Percentiles rank a stretch among this genome's conserved stretches.
phyloP scores from a whole-genome alignment of 2,329 filamentous ascomycete species.

The Cylindrodendrum hubeiense region DNA sequence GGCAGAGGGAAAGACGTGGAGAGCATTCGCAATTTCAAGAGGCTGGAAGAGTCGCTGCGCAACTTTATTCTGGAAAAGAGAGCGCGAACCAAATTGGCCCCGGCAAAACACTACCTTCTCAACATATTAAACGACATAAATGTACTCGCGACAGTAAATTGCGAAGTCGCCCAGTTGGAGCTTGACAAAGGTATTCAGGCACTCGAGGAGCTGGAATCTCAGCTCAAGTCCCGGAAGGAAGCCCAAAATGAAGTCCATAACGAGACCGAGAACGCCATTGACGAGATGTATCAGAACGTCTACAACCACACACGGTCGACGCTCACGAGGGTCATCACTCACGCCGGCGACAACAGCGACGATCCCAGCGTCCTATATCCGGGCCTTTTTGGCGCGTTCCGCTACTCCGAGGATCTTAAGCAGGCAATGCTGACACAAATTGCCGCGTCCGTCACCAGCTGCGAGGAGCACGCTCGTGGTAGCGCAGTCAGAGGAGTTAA shows the following conservation, averaged over 20 bases:
- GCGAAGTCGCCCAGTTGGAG: constrained; percentile 87
- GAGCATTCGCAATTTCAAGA: constrained; percentile 90
- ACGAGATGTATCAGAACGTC: constrained; percentile 85
- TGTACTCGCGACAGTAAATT: constrained; percentile 86
- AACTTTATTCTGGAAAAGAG: constrained; percentile 97
- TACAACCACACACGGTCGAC: constrained; percentile 86
- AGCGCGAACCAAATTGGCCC: constrained; percentile 93
- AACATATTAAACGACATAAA: constrained; percentile 93
- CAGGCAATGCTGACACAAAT: constrained; percentile 92
- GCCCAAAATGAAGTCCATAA: constrained; percentile 84
- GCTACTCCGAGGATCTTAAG: constrained; percentile 94
- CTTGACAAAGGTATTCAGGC: constrained; percentile 85
- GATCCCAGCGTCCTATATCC: constrained; percentile 82
- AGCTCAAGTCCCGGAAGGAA: constrained; percentile 85
- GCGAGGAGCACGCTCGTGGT: constrained; percentile 85
- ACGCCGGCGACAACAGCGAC: constrained; percentile 81
- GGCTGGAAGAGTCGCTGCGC: constrained; percentile 87
- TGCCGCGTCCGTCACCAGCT: constrained; percentile 79
- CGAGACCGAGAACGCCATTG: constrained; percentile 83
- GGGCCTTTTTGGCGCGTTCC: constrained; percentile 85
- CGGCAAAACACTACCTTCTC: constrained; percentile 93
- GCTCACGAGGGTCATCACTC: constrained; percentile 79
- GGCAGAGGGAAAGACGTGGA: constrained; percentile 90
- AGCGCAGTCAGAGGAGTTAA: constrained; percentile 86
- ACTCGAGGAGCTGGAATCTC: constrained; percentile 84